Evolutionary conservation across 2,329 filamentous ascomycete genomes (phyloP).

Genomic region (Fusarium pilosicola): DNA sequence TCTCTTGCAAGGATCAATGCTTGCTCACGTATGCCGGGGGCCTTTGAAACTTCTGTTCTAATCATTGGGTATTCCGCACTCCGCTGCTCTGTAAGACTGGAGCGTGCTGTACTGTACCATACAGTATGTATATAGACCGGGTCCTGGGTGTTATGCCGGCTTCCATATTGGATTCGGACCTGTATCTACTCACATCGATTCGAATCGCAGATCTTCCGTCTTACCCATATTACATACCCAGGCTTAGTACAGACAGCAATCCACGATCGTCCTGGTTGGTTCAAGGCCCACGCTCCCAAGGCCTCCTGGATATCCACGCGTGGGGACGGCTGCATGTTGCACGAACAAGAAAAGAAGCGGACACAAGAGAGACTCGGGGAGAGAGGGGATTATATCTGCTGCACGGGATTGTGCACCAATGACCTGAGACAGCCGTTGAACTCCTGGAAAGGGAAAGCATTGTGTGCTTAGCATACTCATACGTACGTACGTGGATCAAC

Average conservation of each 20-base stretch:
- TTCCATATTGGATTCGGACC: background rate
- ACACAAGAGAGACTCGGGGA: slow-evolving; percentile 21
- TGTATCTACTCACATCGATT: slow-evolving; percentile 12
- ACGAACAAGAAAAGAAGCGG: slow-evolving; percentile 29
- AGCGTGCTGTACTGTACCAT: background rate
- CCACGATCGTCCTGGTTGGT: slow-evolving; percentile 18
- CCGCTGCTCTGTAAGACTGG: slow-evolving; percentile 2
- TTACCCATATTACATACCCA: slow-evolving; percentile 6
- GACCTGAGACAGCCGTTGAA: slow-evolving; percentile 41
- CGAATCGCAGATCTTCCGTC: slow-evolving; percentile 31
- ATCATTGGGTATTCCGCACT: slow-evolving; percentile 4
- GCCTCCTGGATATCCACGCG: slow-evolving; percentile 27
- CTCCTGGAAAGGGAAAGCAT: slow-evolving; percentile 34
- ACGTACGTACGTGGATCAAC: slow-evolving; percentile 40
- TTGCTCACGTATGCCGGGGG: slow-evolving; percentile 11
- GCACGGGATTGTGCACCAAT: slow-evolving; percentile 37
- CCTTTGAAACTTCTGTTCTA: slow-evolving; percentile 13
- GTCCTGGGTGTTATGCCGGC: slow-evolving; percentile 26
- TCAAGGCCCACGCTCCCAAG: slow-evolving; percentile 21
- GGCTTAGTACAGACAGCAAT: slow-evolving; percentile 9
- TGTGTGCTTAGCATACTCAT: slow-evolving; percentile 39
- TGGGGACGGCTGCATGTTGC: slow-evolving; percentile 39
- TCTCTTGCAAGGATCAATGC: slow-evolving; percentile 15
- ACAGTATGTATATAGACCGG: slow-evolving; percentile 27
- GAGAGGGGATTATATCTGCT: slow-evolving; percentile 24